Percentiles rank a stretch among this genome's conserved stretches.
phyloP scores from a whole-genome alignment of 2,329 filamentous ascomycete species.

The Helotiales sp. region DNA sequence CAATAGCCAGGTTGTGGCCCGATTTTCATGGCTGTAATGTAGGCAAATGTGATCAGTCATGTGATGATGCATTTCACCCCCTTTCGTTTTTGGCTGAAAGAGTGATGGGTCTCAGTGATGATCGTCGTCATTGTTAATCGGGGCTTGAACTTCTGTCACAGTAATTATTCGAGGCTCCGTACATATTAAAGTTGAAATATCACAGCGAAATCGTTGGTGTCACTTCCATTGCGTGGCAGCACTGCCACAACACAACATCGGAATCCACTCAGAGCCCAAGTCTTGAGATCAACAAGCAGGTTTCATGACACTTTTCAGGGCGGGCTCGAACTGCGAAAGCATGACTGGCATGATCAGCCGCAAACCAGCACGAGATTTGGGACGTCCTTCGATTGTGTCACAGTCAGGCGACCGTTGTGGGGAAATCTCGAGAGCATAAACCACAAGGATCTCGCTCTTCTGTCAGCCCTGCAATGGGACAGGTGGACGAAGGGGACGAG shows the following conservation, averaged over 20 bases:
- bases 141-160: constrained; percentile 3
- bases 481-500: constrained; percentile 2
- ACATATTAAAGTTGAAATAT: neutral
- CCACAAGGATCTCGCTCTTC: constrained; percentile 14
- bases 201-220: neutral
- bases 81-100: constrained; percentile 6
- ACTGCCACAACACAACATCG: constrained; percentile 29
- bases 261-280: neutral
- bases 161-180: constrained; percentile 10
- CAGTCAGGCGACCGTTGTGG: constrained; percentile 21
- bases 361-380: constrained; percentile 13
- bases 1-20: no score
- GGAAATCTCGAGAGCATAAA: constrained; percentile 16
- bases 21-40: neutral
- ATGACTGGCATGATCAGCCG: constrained; percentile 6
- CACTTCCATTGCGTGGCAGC: constrained; percentile 5
- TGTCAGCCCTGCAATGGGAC: constrained; percentile 20
- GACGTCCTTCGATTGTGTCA: constrained; percentile 7
- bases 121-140: constrained; percentile 15
- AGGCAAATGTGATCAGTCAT: neutral
- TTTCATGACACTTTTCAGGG: constrained; percentile 11
- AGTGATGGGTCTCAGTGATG: neutral
- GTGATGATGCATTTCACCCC: constrained; percentile 2
- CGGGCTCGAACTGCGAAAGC: constrained; percentile 1
- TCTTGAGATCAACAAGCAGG: constrained; percentile 10